Base-by-base conservation (phyloP, 2,329 filamentous ascomycete species). In the Hortaea werneckii region DNA sequence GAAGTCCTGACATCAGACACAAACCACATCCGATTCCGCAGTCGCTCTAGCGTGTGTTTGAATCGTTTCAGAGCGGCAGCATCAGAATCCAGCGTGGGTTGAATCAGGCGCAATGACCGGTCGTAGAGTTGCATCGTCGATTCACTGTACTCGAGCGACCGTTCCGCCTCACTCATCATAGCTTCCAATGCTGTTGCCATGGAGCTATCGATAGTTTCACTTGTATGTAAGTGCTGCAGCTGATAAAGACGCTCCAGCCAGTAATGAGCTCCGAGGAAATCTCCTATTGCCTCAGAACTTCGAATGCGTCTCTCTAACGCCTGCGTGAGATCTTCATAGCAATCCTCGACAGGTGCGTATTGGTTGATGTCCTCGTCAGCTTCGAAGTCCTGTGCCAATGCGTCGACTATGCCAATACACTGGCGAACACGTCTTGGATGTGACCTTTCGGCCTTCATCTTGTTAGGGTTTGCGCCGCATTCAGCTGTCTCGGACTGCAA, bases 21-120 rank as follows among this genome's bases (percentile, higher is more conserved):
- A 63, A 94, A 98, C 92, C 92, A 98, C 86, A 96, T 95, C 72
- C 96, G 96, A 63, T 95, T 86, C 37, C 92, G 80, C 10, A 58
- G 12, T 11, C 28, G 34, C 26, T 41, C 29, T 3, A 34, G 29
- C 5, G 37, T 39, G 10, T 10, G 10, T 39, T 8, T 20, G 37
- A 39, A n/a, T n/a, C 13, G 10, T 20, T 39, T 39, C n/a, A 35
- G n/a, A 35, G 32, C 8, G n/a, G 32, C 32, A 35, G n/a, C n/a
- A 9, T 35, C 32, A n/a, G 32, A 9, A 7, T 48, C 38, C n/a
- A 45, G 37, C 7, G 34, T 4, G 9, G 43, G 30, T 9, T n/a
- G 29, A 28, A 29, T 9, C 8, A 42, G 29, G 9, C 46, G 39
- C 6, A 38, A 11, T 40, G 39, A 45, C 13, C 26, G 29, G 13